Percentiles rank a stretch among this genome's conserved stretches.
Evolutionary conservation across 83 land plant species (phyloP).

Genomic region (Larix sibirica): DNA sequence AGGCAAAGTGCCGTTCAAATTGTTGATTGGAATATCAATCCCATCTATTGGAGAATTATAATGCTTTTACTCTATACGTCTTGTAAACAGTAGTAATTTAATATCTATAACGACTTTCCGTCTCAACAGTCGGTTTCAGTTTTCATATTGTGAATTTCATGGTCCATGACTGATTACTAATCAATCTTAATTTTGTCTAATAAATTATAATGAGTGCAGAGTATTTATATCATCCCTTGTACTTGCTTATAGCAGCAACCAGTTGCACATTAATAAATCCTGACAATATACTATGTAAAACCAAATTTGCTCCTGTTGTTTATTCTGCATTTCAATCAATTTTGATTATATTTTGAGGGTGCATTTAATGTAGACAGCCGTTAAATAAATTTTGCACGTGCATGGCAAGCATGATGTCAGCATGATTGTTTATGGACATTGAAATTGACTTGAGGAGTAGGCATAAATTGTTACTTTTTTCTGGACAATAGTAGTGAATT

Average conservation of each 20-base stretch:
- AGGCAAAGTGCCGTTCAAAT: background rate
- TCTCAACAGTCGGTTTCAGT: background rate
- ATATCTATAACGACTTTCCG: background rate
- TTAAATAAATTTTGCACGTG: too few species aligned
- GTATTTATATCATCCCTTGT: background rate
- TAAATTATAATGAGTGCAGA: background rate
- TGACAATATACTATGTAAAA: background rate
- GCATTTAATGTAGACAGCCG: background rate
- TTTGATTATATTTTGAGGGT: background rate
- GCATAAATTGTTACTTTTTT: too few species aligned
- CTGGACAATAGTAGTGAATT: too few species aligned
- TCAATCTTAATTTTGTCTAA: background rate
- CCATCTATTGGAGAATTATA: background rate
- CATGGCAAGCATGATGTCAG: too few species aligned
- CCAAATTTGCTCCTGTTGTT: background rate
- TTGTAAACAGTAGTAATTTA: constrained; percentile 2
- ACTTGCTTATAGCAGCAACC: background rate
- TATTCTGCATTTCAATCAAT: background rate
- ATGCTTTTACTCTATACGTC: background rate
- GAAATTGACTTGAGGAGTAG: too few species aligned
- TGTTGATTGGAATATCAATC: background rate
- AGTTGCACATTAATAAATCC: background rate
- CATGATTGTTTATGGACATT: too few species aligned
- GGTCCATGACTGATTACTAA: background rate
- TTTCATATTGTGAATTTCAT: background rate